Evolutionary conservation across 2,329 filamentous ascomycete genomes (phyloP).

Genomic region (Hymenoscyphus scutula): DNA sequence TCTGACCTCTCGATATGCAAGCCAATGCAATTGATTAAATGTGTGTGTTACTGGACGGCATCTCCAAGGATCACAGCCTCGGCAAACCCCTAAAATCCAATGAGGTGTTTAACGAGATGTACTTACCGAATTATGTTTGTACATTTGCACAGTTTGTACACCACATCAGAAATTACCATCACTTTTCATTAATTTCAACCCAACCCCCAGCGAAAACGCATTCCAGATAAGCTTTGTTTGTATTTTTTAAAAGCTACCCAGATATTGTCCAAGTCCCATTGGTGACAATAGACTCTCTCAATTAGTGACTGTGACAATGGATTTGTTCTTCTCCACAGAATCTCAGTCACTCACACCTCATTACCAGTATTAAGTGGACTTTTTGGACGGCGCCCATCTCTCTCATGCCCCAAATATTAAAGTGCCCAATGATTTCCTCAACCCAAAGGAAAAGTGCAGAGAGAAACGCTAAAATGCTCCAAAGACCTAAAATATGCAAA

Average conservation of each 20-base stretch:
- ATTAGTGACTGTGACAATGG: background rate
- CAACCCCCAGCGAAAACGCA: background rate
- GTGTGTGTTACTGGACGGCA: no score
- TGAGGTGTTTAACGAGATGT: background rate
- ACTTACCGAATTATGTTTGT: background rate
- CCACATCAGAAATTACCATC: background rate
- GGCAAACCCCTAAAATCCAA: no score
- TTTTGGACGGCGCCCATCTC: conserved; percentile 6
- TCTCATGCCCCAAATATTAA: conserved; percentile 21
- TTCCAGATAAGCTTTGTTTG: background rate
- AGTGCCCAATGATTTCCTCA: background rate
- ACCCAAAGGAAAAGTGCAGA: background rate
- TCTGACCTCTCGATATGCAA: no score
- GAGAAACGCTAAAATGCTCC: conserved; percentile 12
- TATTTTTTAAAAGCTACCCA: background rate
- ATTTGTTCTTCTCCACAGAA: background rate
- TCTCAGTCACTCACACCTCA: background rate
- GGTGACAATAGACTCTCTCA: background rate
- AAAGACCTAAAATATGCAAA: conserved; percentile 19
- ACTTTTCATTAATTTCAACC: background rate
- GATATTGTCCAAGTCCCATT: background rate
- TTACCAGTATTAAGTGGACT: background rate
- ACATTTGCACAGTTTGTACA: background rate
- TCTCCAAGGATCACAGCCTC: no score
- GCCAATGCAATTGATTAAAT: no score